These are phyloP conservation scores for Aureobasidium zeae DNA, from an alignment of 2,329 filamentous ascomycete species.

Conservation along the genomic window DNA sequence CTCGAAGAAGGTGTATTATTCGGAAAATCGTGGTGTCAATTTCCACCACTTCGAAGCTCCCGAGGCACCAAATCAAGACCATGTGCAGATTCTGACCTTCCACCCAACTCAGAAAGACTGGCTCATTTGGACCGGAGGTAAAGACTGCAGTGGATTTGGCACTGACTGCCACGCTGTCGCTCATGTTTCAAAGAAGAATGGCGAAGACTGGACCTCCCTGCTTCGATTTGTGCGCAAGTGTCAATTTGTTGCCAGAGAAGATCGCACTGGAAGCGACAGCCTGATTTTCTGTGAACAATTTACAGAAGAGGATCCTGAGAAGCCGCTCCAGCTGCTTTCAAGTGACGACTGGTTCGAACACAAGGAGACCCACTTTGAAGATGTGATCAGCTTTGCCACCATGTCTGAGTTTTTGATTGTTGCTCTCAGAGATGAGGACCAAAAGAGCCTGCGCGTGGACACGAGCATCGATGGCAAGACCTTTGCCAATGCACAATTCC, in stretches of 20 bases:
- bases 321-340: slow-evolving; percentile 60
- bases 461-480: slow-evolving; percentile 74
- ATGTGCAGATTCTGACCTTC: slow-evolving; percentile 57
- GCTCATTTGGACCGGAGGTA: slow-evolving; percentile 77
- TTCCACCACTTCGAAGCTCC: slow-evolving; percentile 68
- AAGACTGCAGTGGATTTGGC: slow-evolving; percentile 52
- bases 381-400: slow-evolving; percentile 78
- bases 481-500: slow-evolving; percentile 80
- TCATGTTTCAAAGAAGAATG: slow-evolving; percentile 69
- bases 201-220: slow-evolving; percentile 64
- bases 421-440: slow-evolving; percentile 58
- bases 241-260: slow-evolving; percentile 68
- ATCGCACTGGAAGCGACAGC: slow-evolving; percentile 48
- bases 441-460: slow-evolving; percentile 63
- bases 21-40: slow-evolving; percentile 64
- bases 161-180: slow-evolving; percentile 62
- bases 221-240: slow-evolving; percentile 69
- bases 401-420: slow-evolving; percentile 97
- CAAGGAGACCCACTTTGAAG: slow-evolving; percentile 52
- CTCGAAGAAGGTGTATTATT: slow-evolving; percentile 63
- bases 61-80: slow-evolving; percentile 44
- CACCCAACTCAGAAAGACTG: slow-evolving; percentile 80
- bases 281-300: slow-evolving; percentile 58
- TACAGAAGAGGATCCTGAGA: slow-evolving; percentile 50
- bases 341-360: slow-evolving; percentile 72